Evolutionary conservation across 2,329 filamentous ascomycete genomes (phyloP), one percentile per base, ranked within the genome.

Genomic region (Alternaria dauci): DNA sequence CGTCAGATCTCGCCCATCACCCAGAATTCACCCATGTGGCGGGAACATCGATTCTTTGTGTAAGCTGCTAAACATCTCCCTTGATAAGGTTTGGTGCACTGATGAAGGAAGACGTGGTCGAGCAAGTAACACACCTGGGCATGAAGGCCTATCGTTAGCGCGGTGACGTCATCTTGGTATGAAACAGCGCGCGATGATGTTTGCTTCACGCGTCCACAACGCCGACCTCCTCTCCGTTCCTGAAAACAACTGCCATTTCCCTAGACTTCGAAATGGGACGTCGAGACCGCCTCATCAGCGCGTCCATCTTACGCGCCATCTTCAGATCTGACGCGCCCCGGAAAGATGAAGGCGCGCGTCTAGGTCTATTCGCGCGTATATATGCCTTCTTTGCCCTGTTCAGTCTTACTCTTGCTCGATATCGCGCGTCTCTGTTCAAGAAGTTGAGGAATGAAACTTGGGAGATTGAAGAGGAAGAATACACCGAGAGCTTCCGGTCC

Each of bases 361-460:
- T 65, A 5, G 61, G 67, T 20, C 68, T 81, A 0, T 72, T 87
- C 20, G 76, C 78, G 23, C 80, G 81, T 42, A 76, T 87, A 42
- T 65, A 86, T 25, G 76, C 82, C 20, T 85, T 89, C 66, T 88
- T 89, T 72, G 81, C 82, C 0, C 65, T 87, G 4, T 85, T 84
- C 71, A 78, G 81, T 52, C 79, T 87, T 5, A 74, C 78, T 1
- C 80, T 88, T 1, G 69, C 81, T 26, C 81, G 81, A 48, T 81
- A 82, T 65, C 78, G 82, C 8, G 76, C 80, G 2, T 78, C 81
- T 4, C 69, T 85, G 0, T 89, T 89, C 71, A 75, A 74, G 8
- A 81, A 79, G 14, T 77, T 89, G 11, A 81, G 87, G 8, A 78
- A 78, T 6, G 77, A 84, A 7, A 75, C 80, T 18, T 89, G 87